Evolutionary conservation across 2,329 filamentous ascomycete genomes (phyloP), one percentile per base, ranked within the genome.

Genomic region (Pseudocercospora pini-densiflorae): DNA sequence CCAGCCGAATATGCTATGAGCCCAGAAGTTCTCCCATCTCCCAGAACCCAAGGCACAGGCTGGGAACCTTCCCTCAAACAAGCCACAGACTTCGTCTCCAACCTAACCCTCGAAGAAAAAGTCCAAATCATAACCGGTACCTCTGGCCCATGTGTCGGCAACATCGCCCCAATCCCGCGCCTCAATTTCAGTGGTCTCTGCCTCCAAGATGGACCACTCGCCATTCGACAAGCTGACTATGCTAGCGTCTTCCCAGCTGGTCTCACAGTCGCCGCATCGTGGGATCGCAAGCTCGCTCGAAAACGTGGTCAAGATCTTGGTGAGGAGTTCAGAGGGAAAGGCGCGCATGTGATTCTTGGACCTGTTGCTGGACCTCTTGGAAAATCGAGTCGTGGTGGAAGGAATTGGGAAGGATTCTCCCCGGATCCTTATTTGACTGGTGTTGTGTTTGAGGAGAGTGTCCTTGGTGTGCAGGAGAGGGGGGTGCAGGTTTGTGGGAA

Each of bases 401-500:
- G 93, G 60, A 95, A 94, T 71, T 97, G 93, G 93, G 93, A 97
- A 78, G 92, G 92, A 0, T 97, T 97, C 72, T 92, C 92, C 0
- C 84, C 91, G 0, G 94, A 97, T 76, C 93, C 94, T 0, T 93
- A 96, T 58, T 82, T 97, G 0, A 92, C 94, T 77, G 94, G 91
- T 9, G 83, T 95, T 58, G 92, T 91, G 7, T 90, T 91, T 1
- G 90, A 89, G 10, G 84, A 92, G 78, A 95, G 92, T 0, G 91
- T 97, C 74, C 87, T 85, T 61, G 94, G 92, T 0, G 88, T 92
- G 7, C 91, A 93, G 75, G 85, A 86, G 2, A 84, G 86, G 57
- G 91, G 90, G 0, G 90, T 96, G 1, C 92, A 93, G 72, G 90
- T 92, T 2, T 87, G 88, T 2, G 82, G 88, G n/a, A 85, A 93